Conservation (phyloP, 768 basidiomycete genomes). For the Amanita exitialis region DNA sequence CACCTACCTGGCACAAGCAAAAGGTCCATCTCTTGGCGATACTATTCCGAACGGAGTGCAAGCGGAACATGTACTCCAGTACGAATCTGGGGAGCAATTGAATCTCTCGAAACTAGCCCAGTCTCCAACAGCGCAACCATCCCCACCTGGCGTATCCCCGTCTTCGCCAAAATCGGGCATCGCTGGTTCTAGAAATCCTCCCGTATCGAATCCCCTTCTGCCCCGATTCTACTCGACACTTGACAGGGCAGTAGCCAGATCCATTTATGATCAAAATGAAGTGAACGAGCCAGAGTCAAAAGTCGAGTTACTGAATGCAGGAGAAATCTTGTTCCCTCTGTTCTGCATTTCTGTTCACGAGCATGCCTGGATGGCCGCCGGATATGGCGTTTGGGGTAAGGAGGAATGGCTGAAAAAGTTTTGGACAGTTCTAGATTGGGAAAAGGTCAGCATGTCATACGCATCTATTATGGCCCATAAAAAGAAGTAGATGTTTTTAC, state of each 20-base stretch:
- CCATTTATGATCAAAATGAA: constrained; percentile 9
- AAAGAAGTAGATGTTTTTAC: background rate
- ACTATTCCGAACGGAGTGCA: background rate
- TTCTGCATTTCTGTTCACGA: constrained; percentile 76
- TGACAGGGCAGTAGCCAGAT: constrained; percentile 1
- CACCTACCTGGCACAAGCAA: constrained; percentile 19
- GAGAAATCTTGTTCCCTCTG: constrained; percentile 57
- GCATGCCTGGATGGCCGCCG: constrained; percentile 78
- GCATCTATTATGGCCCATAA: background rate
- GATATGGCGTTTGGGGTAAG: constrained; percentile 87
- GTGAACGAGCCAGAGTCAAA: constrained; percentile 11
- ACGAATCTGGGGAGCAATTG: background rate
- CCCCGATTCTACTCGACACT: background rate
- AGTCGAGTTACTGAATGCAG: constrained; percentile 24
- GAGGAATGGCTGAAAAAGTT: constrained; percentile 78
- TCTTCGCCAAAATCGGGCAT: constrained; percentile 36
- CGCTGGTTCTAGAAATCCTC: constrained; percentile 19
- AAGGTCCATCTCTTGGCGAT: constrained; percentile 9
- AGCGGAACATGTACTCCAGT: constrained; percentile 4
- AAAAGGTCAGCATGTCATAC: constrained; percentile 39
- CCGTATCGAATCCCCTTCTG: background rate
- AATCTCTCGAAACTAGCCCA: constrained; percentile 11
- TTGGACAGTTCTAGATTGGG: constrained; percentile 80
- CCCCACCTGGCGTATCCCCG: constrained; percentile 21
- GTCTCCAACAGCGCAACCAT: constrained; percentile 13